A percentile compares a stretch with the other conserved stretches of the same genome.
phyloP scores from a whole-genome alignment of 768 basidiomycete species.

The Cystofilobasidium macerans region DNA sequence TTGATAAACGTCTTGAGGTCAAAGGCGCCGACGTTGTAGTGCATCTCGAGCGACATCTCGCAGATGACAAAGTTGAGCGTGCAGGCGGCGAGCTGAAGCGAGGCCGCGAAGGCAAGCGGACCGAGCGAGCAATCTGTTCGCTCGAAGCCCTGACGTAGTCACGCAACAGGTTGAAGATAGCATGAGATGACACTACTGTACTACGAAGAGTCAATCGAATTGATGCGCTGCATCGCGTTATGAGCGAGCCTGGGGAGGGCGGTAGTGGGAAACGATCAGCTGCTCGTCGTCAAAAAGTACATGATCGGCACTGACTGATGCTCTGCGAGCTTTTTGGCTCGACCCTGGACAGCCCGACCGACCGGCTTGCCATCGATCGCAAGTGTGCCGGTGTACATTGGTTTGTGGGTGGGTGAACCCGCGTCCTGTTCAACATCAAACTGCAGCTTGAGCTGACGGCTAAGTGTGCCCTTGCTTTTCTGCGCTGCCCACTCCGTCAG shows the following conservation, averaged over 20 bases:
- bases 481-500: background rate
- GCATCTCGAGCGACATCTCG: slow-evolving; percentile 32
- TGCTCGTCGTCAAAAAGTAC: background rate
- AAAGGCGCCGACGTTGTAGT: slow-evolving; percentile 46
- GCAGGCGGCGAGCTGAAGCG: slow-evolving; percentile 50
- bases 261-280: too few relatives aligned
- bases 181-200: too few relatives aligned
- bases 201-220: too few relatives aligned
- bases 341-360: background rate
- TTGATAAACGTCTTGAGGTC: slow-evolving; percentile 56
- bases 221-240: background rate
- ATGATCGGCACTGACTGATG: background rate
- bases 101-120: slow-evolving; percentile 55
- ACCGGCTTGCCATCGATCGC: background rate
- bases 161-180: background rate
- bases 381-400: background rate
- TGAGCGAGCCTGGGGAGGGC: background rate
- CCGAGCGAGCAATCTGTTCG: slow-evolving; percentile 64
- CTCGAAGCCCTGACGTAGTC: too few relatives aligned
- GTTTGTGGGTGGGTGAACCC: background rate
- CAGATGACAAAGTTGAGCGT: slow-evolving; percentile 49
- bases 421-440: background rate
- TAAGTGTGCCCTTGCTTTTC: background rate
- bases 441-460: background rate
- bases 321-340: background rate